These are phyloP conservation scores for Rhododendron ovatum DNA, from an alignment of 148 eudicot genomes.

Conservation along the genomic window DNA sequence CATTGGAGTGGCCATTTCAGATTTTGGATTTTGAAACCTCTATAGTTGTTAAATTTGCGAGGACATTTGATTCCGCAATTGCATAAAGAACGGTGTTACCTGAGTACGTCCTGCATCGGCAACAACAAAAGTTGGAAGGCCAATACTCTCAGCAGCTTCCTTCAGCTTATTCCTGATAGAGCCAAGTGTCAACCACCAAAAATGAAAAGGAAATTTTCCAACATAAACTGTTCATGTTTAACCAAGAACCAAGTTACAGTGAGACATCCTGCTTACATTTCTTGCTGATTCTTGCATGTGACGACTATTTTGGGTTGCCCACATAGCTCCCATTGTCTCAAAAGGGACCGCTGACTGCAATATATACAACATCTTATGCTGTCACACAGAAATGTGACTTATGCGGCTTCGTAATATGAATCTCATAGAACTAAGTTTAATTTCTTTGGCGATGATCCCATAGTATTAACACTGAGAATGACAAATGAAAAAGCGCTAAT, in stretches of 20 bases:
- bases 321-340: constrained; percentile 87
- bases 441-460: not conserved
- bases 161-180: constrained; percentile 72
- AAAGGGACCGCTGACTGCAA: constrained; percentile 65
- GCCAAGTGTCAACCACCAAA: constrained; percentile 6
- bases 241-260: constrained; percentile 4
- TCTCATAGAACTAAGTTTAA: not conserved
- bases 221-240: not conserved
- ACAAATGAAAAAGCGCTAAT: not conserved
- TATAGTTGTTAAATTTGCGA: not conserved
- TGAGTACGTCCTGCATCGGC: constrained; percentile 98
- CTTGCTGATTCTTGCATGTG: constrained; percentile 92
- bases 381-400: not conserved
- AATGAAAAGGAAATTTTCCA: not conserved
- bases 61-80: not conserved
- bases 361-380: constrained; percentile 11
- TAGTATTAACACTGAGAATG: not conserved
- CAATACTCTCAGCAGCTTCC: constrained; percentile 75
- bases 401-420: not conserved
- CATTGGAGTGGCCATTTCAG: not conserved
- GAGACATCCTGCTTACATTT: constrained; percentile 63
- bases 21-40: not conserved
- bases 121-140: constrained; percentile 92
- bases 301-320: constrained; percentile 97
- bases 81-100: constrained; percentile 27